Conservation (phyloP, 2,329 filamentous ascomycete species). For the Sporothrix euskadiensis region DNA sequence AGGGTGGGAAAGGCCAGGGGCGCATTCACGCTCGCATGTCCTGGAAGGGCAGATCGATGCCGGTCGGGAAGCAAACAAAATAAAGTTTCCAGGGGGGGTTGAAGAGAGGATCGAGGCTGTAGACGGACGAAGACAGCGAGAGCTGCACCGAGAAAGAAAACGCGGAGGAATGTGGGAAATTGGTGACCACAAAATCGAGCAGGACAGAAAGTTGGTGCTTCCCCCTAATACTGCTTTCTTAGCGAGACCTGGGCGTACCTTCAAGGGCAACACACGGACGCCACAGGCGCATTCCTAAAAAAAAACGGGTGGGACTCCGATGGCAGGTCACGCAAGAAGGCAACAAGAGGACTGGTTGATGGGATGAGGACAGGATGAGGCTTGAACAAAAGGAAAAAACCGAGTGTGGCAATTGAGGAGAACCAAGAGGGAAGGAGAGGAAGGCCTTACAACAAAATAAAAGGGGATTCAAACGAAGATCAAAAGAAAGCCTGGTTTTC, state of each 20-base stretch:
- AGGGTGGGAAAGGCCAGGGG: not conserved
- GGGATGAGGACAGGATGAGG: not conserved
- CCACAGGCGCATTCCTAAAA: constrained; percentile 18
- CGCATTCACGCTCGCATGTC: constrained; percentile 16
- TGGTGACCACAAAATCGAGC: not conserved
- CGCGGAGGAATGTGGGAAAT: constrained; percentile 12
- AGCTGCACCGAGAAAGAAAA: not conserved
- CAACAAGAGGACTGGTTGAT: not conserved
- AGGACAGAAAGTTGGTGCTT: not conserved
- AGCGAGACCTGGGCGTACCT: constrained; percentile 13
- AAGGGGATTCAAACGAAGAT: not conserved
- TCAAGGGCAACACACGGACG: constrained; percentile 26
- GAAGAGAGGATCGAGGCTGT: not conserved
- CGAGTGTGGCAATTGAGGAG: not conserved
- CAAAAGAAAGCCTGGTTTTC: not conserved
- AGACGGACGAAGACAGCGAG: not conserved
- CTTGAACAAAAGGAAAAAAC: not conserved
- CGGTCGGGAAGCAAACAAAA: not conserved
- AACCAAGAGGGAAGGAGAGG: not conserved
- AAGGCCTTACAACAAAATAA: not conserved
- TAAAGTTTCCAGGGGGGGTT: not conserved
- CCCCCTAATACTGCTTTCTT: not conserved
- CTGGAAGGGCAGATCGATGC: not conserved
- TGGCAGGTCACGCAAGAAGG: constrained; percentile 3
- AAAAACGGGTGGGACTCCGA: constrained; percentile 19